These are phyloP conservation scores for Exophiala aquamarina DNA, from an alignment of 2,329 filamentous ascomycete genomes.

Conservation along the genomic window DNA sequence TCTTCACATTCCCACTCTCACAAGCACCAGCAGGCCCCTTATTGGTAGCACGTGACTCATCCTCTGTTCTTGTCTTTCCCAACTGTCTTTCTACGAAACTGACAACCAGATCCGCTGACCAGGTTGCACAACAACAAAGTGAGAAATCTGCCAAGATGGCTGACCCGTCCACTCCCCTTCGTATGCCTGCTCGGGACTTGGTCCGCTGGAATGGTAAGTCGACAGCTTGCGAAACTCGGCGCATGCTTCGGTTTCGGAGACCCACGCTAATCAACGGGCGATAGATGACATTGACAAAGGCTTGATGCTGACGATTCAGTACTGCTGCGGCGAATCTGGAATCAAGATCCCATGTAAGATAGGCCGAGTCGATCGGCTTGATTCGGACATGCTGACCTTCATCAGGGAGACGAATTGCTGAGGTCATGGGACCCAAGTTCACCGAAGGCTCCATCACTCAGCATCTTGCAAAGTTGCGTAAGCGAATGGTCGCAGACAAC, in stretches of 20 bases:
- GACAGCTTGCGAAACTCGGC: too few species aligned
- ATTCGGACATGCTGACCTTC: too few species aligned
- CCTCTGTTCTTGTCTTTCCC: too few species aligned
- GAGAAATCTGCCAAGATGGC: conserved; percentile 10
- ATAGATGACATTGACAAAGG: conserved; percentile 45
- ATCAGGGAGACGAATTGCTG: conserved; percentile 36
- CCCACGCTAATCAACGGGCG: conserved; percentile 22
- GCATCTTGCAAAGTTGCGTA: conserved; percentile 47
- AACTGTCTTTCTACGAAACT: too few species aligned
- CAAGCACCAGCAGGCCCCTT: too few species aligned
- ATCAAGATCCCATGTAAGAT: conserved; percentile 43
- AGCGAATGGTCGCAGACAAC: conserved; percentile 29
- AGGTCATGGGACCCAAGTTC: conserved; percentile 40
- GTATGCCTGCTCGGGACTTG: conserved; percentile 36
- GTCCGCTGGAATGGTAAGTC: conserved; percentile 45
- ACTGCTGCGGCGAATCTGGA: conserved; percentile 37
- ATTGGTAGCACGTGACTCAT: too few species aligned
- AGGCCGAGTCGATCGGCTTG: too few species aligned
- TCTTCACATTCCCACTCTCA: too few species aligned
- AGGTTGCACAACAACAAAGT: too few species aligned
- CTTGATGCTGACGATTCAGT: conserved; percentile 43
- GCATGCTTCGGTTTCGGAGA: neutral
- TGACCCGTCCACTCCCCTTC: conserved; percentile 9
- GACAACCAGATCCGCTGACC: too few species aligned
- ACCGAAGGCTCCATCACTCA: conserved; percentile 47